Conservation (phyloP, 2,329 filamentous ascomycete genomes). For the Lachnellula hyalina region DNA sequence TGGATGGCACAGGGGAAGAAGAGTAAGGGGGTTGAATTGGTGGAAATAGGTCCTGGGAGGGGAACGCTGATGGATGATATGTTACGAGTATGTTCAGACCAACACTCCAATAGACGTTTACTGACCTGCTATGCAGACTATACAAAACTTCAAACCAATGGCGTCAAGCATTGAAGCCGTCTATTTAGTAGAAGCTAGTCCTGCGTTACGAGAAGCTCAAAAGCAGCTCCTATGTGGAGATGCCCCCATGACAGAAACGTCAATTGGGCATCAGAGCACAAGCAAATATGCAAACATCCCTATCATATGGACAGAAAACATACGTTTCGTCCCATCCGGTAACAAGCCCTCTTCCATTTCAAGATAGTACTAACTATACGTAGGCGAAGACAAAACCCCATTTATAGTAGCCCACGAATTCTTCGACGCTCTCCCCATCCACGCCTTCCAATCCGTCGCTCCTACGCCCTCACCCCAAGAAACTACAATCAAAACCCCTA, state of each 20-base stretch:
- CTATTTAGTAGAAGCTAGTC: conserved; percentile 92
- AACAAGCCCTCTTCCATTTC: conserved; percentile 1
- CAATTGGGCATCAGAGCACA: conserved; percentile 66
- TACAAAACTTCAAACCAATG: conserved; percentile 76
- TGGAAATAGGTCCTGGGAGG: conserved; percentile 90
- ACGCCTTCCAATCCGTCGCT: conserved; percentile 78
- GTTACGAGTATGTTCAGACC: conserved; percentile 59
- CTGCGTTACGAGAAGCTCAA: conserved; percentile 70
- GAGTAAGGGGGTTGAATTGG: conserved; percentile 71
- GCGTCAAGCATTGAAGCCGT: conserved; percentile 74
- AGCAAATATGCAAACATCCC: conserved; percentile 70
- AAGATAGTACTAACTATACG: not conserved
- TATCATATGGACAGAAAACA: conserved; percentile 82
- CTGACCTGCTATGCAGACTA: conserved; percentile 52
- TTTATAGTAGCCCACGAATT: conserved; percentile 98
- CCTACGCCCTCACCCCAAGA: conserved; percentile 34
- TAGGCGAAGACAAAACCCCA: conserved; percentile 66
- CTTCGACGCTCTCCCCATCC: conserved; percentile 95
- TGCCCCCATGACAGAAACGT: conserved; percentile 61
- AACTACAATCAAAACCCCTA: conserved; percentile 37
- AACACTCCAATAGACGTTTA: conserved; percentile 3
- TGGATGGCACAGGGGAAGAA: conserved; percentile 88
- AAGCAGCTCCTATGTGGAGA: conserved; percentile 76
- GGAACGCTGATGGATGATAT: conserved; percentile 98
- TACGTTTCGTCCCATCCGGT: conserved; percentile 18